Percentiles rank a stretch among this genome's conserved stretches.
Evolutionary conservation across 257 asterid species (phyloP).

Genomic region (Ballota nigra): DNA sequence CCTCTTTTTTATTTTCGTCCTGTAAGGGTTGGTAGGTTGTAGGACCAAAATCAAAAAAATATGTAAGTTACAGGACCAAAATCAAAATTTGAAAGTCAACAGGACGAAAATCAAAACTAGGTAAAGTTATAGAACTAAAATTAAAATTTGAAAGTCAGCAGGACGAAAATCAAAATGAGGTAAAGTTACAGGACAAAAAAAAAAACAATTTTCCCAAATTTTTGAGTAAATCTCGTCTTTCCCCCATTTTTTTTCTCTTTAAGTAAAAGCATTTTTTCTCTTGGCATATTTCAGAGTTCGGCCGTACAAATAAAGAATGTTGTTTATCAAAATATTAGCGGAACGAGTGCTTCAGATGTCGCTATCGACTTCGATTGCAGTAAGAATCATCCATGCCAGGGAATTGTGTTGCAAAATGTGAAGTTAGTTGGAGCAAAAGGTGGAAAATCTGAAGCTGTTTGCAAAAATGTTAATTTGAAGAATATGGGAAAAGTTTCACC

Average conservation of each 20-base stretch:
- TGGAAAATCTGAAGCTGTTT: conserved; percentile 42
- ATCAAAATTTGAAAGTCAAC: too few relatives aligned
- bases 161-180: too few relatives aligned
- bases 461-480: conserved; percentile 43
- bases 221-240: too few relatives aligned
- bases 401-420: conserved; percentile 56
- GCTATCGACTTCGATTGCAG: conserved; percentile 67
- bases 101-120: too few relatives aligned
- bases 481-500: conserved; percentile 55
- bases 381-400: conserved; percentile 52
- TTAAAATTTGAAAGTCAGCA: too few relatives aligned
- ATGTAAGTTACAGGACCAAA: too few relatives aligned
- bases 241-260: background rate
- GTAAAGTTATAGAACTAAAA: too few relatives aligned
- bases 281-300: conserved; percentile 35
- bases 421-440: conserved; percentile 37
- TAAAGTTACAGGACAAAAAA: too few relatives aligned
- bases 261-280: background rate
- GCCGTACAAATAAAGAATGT: conserved; percentile 63
- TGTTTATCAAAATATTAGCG: conserved; percentile 57
- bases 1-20: too few relatives aligned
- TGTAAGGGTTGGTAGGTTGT: too few relatives aligned
- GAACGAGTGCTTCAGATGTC: conserved; percentile 56
- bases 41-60: too few relatives aligned
- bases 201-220: too few relatives aligned